Base-by-base conservation (phyloP, 805 yeast genomes). In the Zygosaccharomyces bisporus region DNA sequence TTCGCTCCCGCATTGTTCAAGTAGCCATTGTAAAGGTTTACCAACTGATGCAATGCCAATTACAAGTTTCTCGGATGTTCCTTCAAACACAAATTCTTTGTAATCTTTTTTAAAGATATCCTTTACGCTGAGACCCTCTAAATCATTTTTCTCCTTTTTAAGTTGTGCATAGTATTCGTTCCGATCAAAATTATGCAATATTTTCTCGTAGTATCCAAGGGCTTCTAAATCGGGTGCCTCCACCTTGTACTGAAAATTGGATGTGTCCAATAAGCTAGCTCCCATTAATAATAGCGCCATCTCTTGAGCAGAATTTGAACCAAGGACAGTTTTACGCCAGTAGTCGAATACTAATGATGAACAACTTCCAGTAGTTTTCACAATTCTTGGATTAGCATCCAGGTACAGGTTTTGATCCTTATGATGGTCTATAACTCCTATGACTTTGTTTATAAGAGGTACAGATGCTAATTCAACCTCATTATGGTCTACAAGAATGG, bases 361-460 rank as follows among this genome's bases (percentile, higher is more conserved):
- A 62, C 96, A 89, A 47, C 96, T 86, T 0, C 97, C 98, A 37
- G 77, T 67, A 2, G 71, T 66, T 34, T 68, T 63, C 35, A 90
- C 71, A 2, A 83, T 65, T 43, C 93, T 66, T 0, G 96, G 96
- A 1, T 60, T 56, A 0, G 80, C 80, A 34, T 76, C 68, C 13
- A 52, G 29, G 51, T 70, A 78, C 6, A 66, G 62, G 0, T 67
- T 67, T 50, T 81, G 84, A 55, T 90, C 96, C 13, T 74, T 83
- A 60, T 91, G 99, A 60, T 91, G 99, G 60, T 91, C 99, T 19
- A 93, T 77, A 5, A 93, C 78, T 0, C 81, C 82, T 1, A 64
- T 63, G 0, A 84, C 79, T 4, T 62, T 54, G 6, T 46, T 57
- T 9, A 68, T 54, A 35, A 60, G 60, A 6, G 57, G 46, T 13